Evolutionary conservation across 495 filamentous ascomycete species (phyloP), one percentile per base, ranked within the genome.

Genomic region (Penicillium chermesinum): DNA sequence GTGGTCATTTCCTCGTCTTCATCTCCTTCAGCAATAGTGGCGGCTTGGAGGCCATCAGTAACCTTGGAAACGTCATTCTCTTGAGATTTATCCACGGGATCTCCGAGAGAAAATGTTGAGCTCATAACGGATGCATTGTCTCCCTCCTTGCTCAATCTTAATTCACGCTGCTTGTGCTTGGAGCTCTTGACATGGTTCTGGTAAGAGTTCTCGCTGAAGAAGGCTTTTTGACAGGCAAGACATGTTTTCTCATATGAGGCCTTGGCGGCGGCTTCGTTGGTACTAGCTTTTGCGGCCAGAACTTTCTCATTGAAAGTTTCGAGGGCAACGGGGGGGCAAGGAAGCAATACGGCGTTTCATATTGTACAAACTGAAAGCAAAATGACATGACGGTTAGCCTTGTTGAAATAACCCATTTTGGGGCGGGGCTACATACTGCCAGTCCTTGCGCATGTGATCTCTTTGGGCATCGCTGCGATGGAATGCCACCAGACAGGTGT

Each of bases 221-320:
- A 98, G 17, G 86, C 87, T 72, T 93, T 94, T 56, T 87, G 84
- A 73, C 93, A 98, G 2, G 82, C 80, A 2, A 80, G 72, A 63
- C 93, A 98, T 12, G 74, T 64, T 54, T 83, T 91, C 61, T 96
- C 88, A 62, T 88, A 98, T 2, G 89, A 82, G 15, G 91, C 94
- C 70, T 87, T 89, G 42, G 89, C 87, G 37, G 88, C 89, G 41
- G 89, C 87, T 10, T 89, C 86, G 12, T 80, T 85, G 6, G 89
- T 84, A 4, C 80, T 80, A 21, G 89, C 89, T 61, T 95, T 88
- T 46, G 89, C 90, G 52, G 87, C 87, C n/a, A 97, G 74, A 30
- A 97, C 94, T 68, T 96, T 97, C 53, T 98, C 93, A 58, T 89
- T 88, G 68, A 98, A 98, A 5, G 86, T 75, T 64, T 97, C 91